Evolutionary conservation across 768 basidiomycete genomes (phyloP), one percentile per base, ranked within the genome.

Genomic region (Obba rivulosa): DNA sequence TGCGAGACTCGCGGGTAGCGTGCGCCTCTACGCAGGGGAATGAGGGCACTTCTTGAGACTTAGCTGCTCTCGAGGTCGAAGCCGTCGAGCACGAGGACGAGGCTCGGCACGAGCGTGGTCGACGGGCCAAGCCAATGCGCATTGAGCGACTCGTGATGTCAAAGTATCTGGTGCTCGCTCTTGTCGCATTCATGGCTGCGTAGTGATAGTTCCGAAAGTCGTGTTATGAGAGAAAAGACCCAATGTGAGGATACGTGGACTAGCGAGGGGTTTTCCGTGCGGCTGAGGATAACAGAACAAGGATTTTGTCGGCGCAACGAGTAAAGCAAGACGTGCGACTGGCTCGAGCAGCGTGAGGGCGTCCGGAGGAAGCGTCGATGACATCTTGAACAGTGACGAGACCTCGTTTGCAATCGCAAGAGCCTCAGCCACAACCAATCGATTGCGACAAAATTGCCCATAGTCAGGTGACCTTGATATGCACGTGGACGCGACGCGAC

Each of bases 11-110:
- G 9, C 90, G 75, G 3, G 73, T 74, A 3, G 84, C 81, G 54
- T 92, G 90, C 1, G 87, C 87, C 48, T 91, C 88, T 17, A 92
- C 88, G 56, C 90, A 92, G 4, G 90, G 73, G 77, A 68, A 92
- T 2, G 63, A 60, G 2, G 71, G 69, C 4, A 54, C 51, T 20
- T 58, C 57, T 8, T 49, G 46, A 25, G 47, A 50, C 23, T 5
- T 5, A 5, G 8, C 8, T 16, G 49, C 28, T 34, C 34, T 37
- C 9, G 49, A 37, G n/a, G 39, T 50, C 8, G 49, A 44, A 16
- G 42, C 43, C 7, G 16, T 31, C 5, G 28, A 31, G 28, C 28
- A 31, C 28, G 28, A 31, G 28, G 28, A 31, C 28, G 13, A 31
- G 28, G 28, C 28, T 31, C 28, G 28, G 28, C 28, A 31, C 28